Percentiles rank a stretch among this genome's conserved stretches.
Conservation (phyloP, 1,284 basidiomycete species). For the Heterobasidion parviporum region DNA sequence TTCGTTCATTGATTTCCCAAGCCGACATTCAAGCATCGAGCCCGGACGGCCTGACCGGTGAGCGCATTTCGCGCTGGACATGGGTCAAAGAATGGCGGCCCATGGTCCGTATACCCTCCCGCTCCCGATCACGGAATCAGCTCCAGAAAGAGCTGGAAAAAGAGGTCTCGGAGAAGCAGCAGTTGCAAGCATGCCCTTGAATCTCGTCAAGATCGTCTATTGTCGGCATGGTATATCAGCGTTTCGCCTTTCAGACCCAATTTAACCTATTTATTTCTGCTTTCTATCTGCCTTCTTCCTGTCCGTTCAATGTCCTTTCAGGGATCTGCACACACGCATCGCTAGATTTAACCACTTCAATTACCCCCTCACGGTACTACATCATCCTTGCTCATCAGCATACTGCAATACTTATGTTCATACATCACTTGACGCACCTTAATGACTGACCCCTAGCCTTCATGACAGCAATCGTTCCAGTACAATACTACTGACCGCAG, state of each 20-base stretch:
- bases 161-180: neutral
- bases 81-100: slow-evolving; percentile 54
- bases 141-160: slow-evolving; percentile 24
- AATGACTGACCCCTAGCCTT: neutral
- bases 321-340: neutral
- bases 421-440: neutral
- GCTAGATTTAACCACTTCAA: neutral
- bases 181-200: neutral
- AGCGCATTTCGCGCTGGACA: slow-evolving; percentile 39
- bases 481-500: neutral
- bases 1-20: slow-evolving; percentile 45
- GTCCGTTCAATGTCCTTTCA: neutral
- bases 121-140: slow-evolving; percentile 29
- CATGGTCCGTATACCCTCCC: slow-evolving; percentile 40
- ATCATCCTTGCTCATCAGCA: slow-evolving; percentile 7
- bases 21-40: neutral
- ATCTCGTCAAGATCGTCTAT: neutral
- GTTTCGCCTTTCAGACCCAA: neutral
- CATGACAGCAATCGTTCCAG: neutral
- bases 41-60: slow-evolving; percentile 19
- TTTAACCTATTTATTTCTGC: neutral
- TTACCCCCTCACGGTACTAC: neutral
- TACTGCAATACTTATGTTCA: neutral
- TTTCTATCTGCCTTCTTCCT: neutral
- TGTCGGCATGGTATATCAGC: neutral